Conservation (phyloP, 257 asterid species). For the Marsdenia floribunda region DNA sequence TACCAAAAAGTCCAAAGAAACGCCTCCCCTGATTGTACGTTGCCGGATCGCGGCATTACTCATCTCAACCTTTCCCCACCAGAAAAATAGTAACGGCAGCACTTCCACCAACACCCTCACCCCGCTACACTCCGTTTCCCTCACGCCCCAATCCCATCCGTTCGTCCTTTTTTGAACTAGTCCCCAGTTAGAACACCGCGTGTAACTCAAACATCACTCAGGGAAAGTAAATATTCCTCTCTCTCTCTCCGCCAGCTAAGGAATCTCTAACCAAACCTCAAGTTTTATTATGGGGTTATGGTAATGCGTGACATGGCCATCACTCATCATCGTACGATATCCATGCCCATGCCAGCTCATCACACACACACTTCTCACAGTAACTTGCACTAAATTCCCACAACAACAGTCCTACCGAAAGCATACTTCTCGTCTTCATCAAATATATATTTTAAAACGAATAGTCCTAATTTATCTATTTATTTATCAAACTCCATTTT, state of each 20-base stretch:
- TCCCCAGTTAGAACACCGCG: neutral
- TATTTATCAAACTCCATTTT: no score
- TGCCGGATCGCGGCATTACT: slow-evolving; percentile 40
- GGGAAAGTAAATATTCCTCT: neutral
- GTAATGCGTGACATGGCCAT: slow-evolving; percentile 20
- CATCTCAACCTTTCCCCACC: neutral
- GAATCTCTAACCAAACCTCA: slow-evolving; percentile 15
- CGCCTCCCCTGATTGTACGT: slow-evolving; percentile 28
- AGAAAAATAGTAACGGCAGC: slow-evolving; percentile 1
- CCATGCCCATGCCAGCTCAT: slow-evolving; percentile 39
- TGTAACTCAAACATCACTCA: neutral
- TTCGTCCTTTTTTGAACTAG: neutral
- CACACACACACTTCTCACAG: slow-evolving; percentile 7
- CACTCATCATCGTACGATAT: slow-evolving; percentile 12
- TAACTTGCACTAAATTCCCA: neutral
- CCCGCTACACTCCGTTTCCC: neutral
- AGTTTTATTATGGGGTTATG: slow-evolving; percentile 14
- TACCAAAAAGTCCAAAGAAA: slow-evolving; percentile 23
- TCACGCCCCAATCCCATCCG: slow-evolving; percentile 7
- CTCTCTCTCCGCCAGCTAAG: slow-evolving; percentile 16
- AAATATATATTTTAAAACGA: no score
- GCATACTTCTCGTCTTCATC: no score
- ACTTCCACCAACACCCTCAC: neutral
- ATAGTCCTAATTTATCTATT: no score
- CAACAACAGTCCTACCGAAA: neutral